These are phyloP conservation scores for Ampelocalamus luodianensis DNA, from an alignment of 176 grass and related monocot species.

Conservation along the genomic window DNA sequence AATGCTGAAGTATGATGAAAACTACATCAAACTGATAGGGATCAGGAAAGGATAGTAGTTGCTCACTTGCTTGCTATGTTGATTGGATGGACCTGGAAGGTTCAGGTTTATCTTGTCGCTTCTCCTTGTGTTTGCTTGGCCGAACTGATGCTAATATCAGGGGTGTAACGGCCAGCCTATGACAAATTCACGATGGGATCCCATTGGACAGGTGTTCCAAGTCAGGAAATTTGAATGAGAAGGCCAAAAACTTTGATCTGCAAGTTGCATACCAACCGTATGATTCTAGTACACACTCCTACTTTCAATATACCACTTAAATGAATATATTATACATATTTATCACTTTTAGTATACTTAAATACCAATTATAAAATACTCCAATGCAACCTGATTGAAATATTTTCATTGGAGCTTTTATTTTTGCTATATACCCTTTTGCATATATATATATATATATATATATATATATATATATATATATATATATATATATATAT, in stretches of 20 bases:
- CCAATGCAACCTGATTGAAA: no score
- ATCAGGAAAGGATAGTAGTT: background rate
- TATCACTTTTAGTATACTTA: no score
- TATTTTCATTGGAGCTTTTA: no score
- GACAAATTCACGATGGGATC: background rate
- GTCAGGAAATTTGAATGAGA: background rate
- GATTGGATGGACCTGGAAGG: background rate
- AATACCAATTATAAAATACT: no score
- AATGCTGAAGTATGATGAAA: slow-evolving; percentile 11
- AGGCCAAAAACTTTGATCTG: background rate
- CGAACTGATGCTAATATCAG: background rate
- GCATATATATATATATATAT: no score
- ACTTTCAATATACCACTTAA: no score
- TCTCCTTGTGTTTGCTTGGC: background rate
- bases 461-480: no score
- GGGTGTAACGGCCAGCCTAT: background rate
- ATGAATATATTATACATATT: no score
- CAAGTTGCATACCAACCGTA: background rate
- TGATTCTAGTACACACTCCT: background rate
- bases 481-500: no score
- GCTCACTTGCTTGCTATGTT: no score
- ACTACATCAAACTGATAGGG: background rate
- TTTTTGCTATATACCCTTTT: no score
- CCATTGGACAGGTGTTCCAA: background rate
- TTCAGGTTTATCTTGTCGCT: background rate